Evolutionary conservation across 2,329 filamentous ascomycete species (phyloP), one percentile per base, ranked within the genome.

Genomic region (Remersonia thermophila): DNA sequence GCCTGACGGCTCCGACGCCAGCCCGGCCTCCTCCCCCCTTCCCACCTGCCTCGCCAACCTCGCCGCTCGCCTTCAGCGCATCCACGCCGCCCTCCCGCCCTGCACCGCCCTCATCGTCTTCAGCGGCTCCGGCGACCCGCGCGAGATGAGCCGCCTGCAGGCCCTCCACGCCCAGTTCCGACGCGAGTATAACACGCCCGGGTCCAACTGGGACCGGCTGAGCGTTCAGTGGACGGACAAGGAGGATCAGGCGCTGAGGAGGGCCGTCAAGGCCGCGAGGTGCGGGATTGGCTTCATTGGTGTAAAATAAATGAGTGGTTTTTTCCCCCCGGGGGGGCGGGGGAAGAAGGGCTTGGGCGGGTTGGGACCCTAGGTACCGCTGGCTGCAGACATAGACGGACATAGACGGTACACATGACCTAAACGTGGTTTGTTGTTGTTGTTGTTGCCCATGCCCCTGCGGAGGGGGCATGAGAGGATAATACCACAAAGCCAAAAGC

Each of bases 221-320:
- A 73, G 65, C 47, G 73, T 81, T 39, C 67, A 73, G 55, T 82
- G 77, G 77, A 80, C 76, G 8, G 77, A 80, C 48, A 60, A 55
- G 0, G 77, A 81, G 55, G 72, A 78, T 31, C 73, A 80, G 58
- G 70, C 66, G 27, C 59, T 81, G 46, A 69, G 63, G 49, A 64
- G 59, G 49, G 76, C 76, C 0, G 69, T 70, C 13, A 61, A 60
- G 35, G 60, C 60, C 32, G 77, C 77, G 7, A 65, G 77, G 32
- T 65, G 72, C 26, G 77, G 77, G 2, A 63, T 82, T 33, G 77
- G 70, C 0, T 80, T 82, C 49, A 59, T 82, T 34, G 64, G 63
- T 1, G 73, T 82, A 10, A 82, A 80, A 56, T 80, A 57, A 59
- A 28, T 20, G 11, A 10, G 10, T 31, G 26, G 27, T n/a, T 29